Percentiles rank a stretch among this genome's conserved stretches.
Conservation (phyloP, 805 yeast genomes). For the Monosporozyma siamensis region DNA sequence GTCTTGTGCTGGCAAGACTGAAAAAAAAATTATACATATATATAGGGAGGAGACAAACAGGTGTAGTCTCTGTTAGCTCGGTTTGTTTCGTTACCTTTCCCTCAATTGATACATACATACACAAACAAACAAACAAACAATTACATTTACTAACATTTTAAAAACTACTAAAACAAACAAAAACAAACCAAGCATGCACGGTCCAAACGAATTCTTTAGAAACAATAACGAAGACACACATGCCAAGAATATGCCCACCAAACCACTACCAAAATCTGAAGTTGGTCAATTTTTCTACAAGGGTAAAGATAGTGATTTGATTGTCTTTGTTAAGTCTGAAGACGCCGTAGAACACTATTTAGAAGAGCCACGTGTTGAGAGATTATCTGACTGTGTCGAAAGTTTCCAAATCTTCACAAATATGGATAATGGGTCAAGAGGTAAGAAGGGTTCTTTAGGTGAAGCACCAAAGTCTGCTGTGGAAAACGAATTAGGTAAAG, state of each 20-base stretch:
- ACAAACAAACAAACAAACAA: too few species aligned
- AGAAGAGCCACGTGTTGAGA: slow-evolving; percentile 32
- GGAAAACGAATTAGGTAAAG: slow-evolving; percentile 58
- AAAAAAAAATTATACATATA: too few species aligned
- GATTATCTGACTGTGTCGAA: slow-evolving; percentile 48
- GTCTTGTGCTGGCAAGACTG: too few species aligned
- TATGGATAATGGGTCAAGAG: slow-evolving; percentile 40
- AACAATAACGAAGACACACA: slow-evolving; percentile 1
- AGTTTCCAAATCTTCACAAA: slow-evolving; percentile 56
- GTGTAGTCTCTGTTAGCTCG: too few species aligned
- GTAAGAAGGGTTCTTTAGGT: slow-evolving; percentile 61
- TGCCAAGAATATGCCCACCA: neutral
- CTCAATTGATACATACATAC: too few species aligned
- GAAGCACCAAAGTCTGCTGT: slow-evolving; percentile 62
- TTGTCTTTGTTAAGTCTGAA: slow-evolving; percentile 51
- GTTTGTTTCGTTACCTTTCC: too few species aligned
- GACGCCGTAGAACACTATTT: slow-evolving; percentile 35
- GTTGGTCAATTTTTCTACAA: slow-evolving; percentile 51
- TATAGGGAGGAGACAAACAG: too few species aligned
- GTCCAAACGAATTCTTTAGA: neutral
- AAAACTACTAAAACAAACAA: neutral
- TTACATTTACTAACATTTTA: too few species aligned
- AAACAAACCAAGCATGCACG: neutral
- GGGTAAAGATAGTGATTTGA: slow-evolving; percentile 56
- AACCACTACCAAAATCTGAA: slow-evolving; percentile 17